Evolutionary conservation across 1,284 basidiomycete species (phyloP), one percentile per base, ranked within the genome.

Genomic region (Agaricales sp.): DNA sequence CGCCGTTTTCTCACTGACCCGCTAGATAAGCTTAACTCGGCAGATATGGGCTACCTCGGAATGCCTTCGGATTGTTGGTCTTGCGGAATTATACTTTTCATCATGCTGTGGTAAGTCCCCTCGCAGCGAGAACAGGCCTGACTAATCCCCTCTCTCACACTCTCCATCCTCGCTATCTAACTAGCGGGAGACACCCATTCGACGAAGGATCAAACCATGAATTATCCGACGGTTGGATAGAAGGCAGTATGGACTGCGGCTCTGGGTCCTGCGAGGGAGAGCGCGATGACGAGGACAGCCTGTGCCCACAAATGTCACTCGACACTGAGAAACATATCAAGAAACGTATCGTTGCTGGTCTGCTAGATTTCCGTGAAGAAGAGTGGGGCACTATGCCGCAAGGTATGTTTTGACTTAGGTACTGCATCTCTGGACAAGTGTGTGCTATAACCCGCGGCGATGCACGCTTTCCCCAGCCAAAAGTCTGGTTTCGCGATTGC

Each of bases 41-140:
- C 80, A 54, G 70, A 84, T 50, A 64, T 82, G 46, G 78, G 82
- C 46, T 91, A 91, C 56, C 73, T 82, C 35, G 77, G 87, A 13
- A 83, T 88, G 78, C 82, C 82, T 22, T 75, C 87, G 0, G 88
- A 92, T 61, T 88, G 86, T 57, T 92, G 87, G 89, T 87, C 85
- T 54, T 75, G 82, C 8, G 88, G 87, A 6, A 75, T 90, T 2
- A 78, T 87, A 48, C 65, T 90, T 50, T 89, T 81, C 56, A 79
- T 87, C 52, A 89, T 91, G 84, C 69, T 91, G 47, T 75, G 76
- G 87, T 88, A 65, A 53, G 83, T 73, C 21, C 20, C 37, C 37
- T 43, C 20, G n/a, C n/a, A n/a, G n/a, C n/a, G n/a, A n/a, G n/a
- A n/a, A n/a, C n/a, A n/a, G n/a, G n/a, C 26, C 18, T 2, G 24